Evolutionary conservation across 2,329 filamentous ascomycete species (phyloP).

Genomic region (Xylaria hypoxylon): DNA sequence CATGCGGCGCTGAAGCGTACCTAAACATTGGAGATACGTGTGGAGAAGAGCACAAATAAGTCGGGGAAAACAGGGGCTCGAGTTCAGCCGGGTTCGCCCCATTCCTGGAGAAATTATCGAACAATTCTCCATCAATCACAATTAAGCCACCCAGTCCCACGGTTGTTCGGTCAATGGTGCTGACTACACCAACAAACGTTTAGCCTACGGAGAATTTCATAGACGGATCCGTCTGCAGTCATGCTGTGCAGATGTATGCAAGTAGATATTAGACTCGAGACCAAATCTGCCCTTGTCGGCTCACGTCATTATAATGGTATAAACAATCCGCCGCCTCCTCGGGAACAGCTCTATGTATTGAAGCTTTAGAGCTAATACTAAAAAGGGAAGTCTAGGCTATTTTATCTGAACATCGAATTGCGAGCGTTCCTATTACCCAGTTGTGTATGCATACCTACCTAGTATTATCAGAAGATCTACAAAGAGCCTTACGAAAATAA

Average conservation of each 20-base stretch:
- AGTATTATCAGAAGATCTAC: too few relatives aligned
- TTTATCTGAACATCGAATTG: not conserved
- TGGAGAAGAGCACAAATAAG: constrained; percentile 29
- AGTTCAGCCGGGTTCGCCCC: constrained; percentile 37
- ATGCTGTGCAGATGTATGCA: not conserved
- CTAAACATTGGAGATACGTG: constrained; percentile 19
- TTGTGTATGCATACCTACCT: too few relatives aligned
- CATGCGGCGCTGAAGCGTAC: constrained; percentile 15
- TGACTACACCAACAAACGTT: constrained; percentile 21
- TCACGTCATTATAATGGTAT: not conserved
- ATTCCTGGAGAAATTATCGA: constrained; percentile 38
- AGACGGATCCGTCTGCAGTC: constrained; percentile 22
- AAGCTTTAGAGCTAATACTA: not conserved
- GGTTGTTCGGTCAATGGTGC: not conserved
- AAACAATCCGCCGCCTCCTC: not conserved
- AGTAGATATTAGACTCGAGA: constrained; percentile 13
- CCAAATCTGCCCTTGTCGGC: not conserved
- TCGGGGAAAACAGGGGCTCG: constrained; percentile 35
- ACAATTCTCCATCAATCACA: constrained; percentile 41
- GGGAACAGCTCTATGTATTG: not conserved
- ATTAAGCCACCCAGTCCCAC: constrained; percentile 14
- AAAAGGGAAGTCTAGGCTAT: constrained; percentile 1
- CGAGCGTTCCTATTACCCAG: too few relatives aligned
- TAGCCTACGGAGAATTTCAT: constrained; percentile 38
- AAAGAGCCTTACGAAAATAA: too few relatives aligned